Evolutionary conservation across 352 stramenopile genomes (phyloP).

Genomic region (Phytopythium cucurbitacearum): DNA sequence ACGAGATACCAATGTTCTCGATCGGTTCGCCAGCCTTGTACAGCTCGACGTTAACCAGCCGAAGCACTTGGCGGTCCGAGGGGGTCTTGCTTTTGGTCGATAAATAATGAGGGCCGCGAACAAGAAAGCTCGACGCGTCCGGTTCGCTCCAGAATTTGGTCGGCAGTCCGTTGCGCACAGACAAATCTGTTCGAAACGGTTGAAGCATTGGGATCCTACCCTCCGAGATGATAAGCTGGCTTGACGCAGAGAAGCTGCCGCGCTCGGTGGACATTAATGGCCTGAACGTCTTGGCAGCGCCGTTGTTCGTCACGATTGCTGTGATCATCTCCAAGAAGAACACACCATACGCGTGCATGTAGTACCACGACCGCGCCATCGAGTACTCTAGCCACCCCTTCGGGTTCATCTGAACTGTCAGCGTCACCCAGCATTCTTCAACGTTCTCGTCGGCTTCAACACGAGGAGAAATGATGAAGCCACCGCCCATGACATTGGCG

Average conservation of each 20-base stretch:
- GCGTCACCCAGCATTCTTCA: constrained; percentile 74
- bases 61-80: constrained; percentile 52
- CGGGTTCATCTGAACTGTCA: constrained; percentile 80
- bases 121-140: constrained; percentile 48
- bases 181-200: constrained; percentile 58
- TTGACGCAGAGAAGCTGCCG: constrained; percentile 13
- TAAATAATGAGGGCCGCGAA: constrained; percentile 67
- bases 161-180: constrained; percentile 40
- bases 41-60: constrained; percentile 67
- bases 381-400: constrained; percentile 69
- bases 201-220: constrained; percentile 55
- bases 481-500: constrained; percentile 59
- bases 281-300: not conserved
- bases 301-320: constrained; percentile 25
- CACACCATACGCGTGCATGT: constrained; percentile 68
- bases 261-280: not conserved
- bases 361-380: constrained; percentile 62
- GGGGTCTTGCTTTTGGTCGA: constrained; percentile 53
- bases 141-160: constrained; percentile 86
- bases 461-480: constrained; percentile 65
- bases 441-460: constrained; percentile 54
- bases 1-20: constrained; percentile 64
- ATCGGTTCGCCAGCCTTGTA: constrained; percentile 51
- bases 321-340: constrained; percentile 83
- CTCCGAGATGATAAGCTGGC: constrained; percentile 59